phyloP scores from a whole-genome alignment of 2,329 filamentous ascomycete genomes.

The Fusarium temperatum region DNA sequence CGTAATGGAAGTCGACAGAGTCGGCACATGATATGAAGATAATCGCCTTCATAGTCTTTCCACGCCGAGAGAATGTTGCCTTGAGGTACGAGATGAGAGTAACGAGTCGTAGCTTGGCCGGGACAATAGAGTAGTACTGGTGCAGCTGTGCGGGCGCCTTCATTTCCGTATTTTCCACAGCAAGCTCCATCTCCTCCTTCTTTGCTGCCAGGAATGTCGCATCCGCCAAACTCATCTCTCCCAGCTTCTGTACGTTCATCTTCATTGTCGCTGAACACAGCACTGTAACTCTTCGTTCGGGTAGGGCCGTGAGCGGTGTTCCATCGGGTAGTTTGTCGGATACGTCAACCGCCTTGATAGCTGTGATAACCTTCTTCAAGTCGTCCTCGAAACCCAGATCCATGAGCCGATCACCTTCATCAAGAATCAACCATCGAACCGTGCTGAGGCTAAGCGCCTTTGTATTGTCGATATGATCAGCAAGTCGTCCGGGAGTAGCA shows the following conservation, averaged over 20 bases:
- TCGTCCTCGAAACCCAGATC: slow-evolving; percentile 97
- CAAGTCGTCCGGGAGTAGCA: slow-evolving; percentile 89
- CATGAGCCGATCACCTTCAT: slow-evolving; percentile 98
- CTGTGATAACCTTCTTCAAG: slow-evolving; percentile 84
- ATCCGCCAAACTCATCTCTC: slow-evolving; percentile 94
- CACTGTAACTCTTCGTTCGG: slow-evolving; percentile 82
- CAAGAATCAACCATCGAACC: slow-evolving; percentile 91
- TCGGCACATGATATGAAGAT: slow-evolving; percentile 97
- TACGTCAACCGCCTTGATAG: slow-evolving; percentile 73
- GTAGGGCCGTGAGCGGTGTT: slow-evolving; percentile 69
- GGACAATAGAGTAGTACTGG: slow-evolving; percentile 87
- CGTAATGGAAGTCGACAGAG: slow-evolving; percentile 95
- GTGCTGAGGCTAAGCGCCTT: slow-evolving; percentile 87
- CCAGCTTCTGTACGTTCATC: slow-evolving; percentile 92
- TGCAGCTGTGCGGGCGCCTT: slow-evolving; percentile 89
- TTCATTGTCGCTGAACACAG: slow-evolving; percentile 98
- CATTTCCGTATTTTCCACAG: slow-evolving; percentile 68
- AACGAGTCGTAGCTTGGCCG: slow-evolving; percentile 89
- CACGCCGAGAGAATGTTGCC: slow-evolving; percentile 85
- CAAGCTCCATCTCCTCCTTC: slow-evolving; percentile 58
- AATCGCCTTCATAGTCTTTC: slow-evolving; percentile 95
- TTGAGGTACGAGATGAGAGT: slow-evolving; percentile 86
- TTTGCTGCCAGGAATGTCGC: slow-evolving; percentile 84
- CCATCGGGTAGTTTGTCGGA: slow-evolving; percentile 68
- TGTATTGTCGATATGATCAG: slow-evolving; percentile 92